Evolutionary conservation across 495 filamentous ascomycete species (phyloP), one percentile per base, ranked within the genome.

Genomic region (Penicillium manginii): DNA sequence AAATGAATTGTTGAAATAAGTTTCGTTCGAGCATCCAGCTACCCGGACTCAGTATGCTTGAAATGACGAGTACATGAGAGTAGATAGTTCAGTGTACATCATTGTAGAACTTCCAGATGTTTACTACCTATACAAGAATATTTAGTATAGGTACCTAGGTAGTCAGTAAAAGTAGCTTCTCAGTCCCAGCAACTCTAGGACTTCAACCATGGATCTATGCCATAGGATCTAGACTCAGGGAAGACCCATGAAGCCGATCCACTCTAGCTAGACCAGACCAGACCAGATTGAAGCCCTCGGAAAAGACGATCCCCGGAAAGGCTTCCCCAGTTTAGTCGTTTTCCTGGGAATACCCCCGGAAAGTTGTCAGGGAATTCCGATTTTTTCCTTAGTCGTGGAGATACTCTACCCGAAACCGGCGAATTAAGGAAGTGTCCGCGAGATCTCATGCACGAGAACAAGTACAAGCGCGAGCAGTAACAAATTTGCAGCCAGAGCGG

Each of bases 291-390:
- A 47, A 26, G 45, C 21, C 40, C 45, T 23, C 45, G 45, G 45
- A 21, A 47, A 47, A 47, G 45, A 26, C 45, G 45, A 47, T 47
- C 45, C 45, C 45, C 45, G 45, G 45, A 47, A 47, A 47, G 45
- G 19, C 45, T 47, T 47, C 45, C 21, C 45, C 45, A 19, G 8
- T 21, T 17, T 43, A n/a, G 17, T 18, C 15, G 8, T 43, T 43
- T 43, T 6, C 19, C 10, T 2, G 18, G 45, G 15, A 23, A 10
- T 26, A 9, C 11, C 22, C 10, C 10, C 21, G 19, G 45, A 26
- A 21, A 2, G 7, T 23, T 22, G 7, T 47, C 4, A 47, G 1
- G 11, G 45, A 47, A 47, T 26, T 26, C 45, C 45, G 45, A 47
- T 47, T 47, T 47, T 3, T 47, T 12, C 45, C 45, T n/a, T 37